Conservation (phyloP, 176 grass and related monocot species). For the Calamus simplicifolius region DNA sequence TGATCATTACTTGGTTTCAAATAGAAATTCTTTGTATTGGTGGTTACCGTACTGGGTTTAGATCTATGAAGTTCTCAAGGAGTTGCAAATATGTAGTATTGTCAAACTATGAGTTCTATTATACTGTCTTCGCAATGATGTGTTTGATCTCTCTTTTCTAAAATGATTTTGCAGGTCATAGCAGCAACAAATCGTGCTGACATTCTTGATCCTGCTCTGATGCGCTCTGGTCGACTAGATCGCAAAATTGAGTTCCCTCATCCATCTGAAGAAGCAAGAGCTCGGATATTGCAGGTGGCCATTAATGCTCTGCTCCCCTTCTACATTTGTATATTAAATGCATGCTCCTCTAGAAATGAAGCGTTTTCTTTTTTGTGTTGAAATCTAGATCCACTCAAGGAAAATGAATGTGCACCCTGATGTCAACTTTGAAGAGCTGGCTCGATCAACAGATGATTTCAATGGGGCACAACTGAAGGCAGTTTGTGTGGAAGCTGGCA, state of each 20-base stretch:
- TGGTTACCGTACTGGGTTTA: too few species aligned
- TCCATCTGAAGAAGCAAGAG: slow-evolving; percentile 78
- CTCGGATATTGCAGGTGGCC: slow-evolving; percentile 80
- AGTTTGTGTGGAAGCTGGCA: slow-evolving; percentile 92
- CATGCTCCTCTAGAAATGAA: too few species aligned
- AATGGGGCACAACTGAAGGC: slow-evolving; percentile 91
- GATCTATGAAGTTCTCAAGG: too few species aligned
- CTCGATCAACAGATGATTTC: slow-evolving; percentile 75
- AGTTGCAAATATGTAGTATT: too few species aligned
- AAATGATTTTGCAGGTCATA: slow-evolving; percentile 52
- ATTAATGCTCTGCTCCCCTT: background rate
- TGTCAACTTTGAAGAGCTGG: slow-evolving; percentile 93
- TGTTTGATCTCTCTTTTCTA: background rate
- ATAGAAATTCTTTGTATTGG: too few species aligned
- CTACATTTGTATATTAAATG: too few species aligned
- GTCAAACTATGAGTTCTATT: too few species aligned
- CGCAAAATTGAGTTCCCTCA: slow-evolving; percentile 91
- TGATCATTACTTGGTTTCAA: too few species aligned
- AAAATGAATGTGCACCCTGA: slow-evolving; percentile 93
- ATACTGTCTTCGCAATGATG: too few species aligned
- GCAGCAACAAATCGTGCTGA: slow-evolving; percentile 87
- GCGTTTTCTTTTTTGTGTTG: background rate
- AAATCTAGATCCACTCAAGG: slow-evolving; percentile 72
- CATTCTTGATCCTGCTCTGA: slow-evolving; percentile 87
- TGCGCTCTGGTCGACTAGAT: slow-evolving; percentile 90